These are phyloP conservation scores for Secale cereale DNA, from an alignment of 176 grass and related monocot species.

Conservation along the genomic window DNA sequence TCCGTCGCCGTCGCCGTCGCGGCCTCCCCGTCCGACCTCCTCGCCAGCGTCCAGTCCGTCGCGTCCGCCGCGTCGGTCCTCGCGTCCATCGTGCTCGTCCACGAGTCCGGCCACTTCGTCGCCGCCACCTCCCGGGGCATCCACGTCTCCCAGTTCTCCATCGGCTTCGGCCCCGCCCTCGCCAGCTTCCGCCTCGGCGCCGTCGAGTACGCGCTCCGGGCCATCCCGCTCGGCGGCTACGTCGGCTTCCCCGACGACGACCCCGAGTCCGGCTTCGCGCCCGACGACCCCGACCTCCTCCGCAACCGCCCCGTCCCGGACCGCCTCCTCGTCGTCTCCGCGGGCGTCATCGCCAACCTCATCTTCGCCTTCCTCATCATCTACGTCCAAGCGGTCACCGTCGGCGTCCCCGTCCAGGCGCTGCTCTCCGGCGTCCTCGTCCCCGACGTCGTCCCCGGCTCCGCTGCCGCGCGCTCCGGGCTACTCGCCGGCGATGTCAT, in stretches of 20 bases:
- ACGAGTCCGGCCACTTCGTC: conserved; percentile 87
- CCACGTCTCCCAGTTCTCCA: conserved; percentile 86
- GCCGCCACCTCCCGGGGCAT: conserved; percentile 79
- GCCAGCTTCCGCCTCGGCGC: conserved; percentile 62
- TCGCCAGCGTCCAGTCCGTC: conserved; percentile 62
- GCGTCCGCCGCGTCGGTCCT: conserved; percentile 77
- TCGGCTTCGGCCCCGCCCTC: conserved; percentile 85
- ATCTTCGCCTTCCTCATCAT: conserved; percentile 84
- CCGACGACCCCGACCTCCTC: conserved; percentile 89
- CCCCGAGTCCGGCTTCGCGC: conserved; percentile 59
- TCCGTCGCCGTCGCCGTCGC: background rate
- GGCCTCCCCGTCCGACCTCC: conserved; percentile 11
- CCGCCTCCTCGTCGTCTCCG: conserved; percentile 82
- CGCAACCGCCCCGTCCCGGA: conserved; percentile 87
- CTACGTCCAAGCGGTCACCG: conserved; percentile 68
- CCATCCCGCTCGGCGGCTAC: conserved; percentile 90
- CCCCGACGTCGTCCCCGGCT: conserved; percentile 68
- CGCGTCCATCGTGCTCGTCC: conserved; percentile 81
- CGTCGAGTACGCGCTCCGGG: conserved; percentile 92
- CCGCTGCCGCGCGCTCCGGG: conserved; percentile 61
- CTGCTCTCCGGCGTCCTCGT: conserved; percentile 70
- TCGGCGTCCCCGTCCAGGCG: conserved; percentile 84
- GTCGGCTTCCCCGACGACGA: conserved; percentile 99
- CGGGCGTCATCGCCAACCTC: conserved; percentile 84
- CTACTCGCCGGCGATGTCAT: conserved; percentile 80